Evolutionary conservation across 2,329 filamentous ascomycete genomes (phyloP), one percentile per base, ranked within the genome.

Genomic region (Chaetomium globosum): DNA sequence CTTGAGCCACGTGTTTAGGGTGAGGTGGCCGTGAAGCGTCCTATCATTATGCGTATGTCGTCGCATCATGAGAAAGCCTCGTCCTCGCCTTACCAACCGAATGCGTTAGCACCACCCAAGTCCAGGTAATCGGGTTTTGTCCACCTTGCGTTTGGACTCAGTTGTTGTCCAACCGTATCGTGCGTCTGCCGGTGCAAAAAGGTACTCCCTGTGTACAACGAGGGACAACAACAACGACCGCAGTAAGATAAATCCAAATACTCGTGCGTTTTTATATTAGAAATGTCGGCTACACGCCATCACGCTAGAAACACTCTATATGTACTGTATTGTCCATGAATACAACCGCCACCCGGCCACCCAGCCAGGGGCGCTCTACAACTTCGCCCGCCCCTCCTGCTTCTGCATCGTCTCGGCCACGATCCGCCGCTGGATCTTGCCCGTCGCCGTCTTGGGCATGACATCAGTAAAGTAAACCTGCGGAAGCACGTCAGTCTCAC

Each of bases 361-460:
- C 39, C 39, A 43, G 7, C 39, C 39, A 43, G 39, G 39, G 39
- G 39, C 39, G 39, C 16, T 59, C 66, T 83, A 87, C 70, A 87
- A 75, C 77, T 85, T 86, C 16, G 83, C 79, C 75, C 82, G 84
- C 63, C 70, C 68, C 51, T 88, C 87, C 75, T 88, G 84, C 81
- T 91, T 91, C 77, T 89, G 81, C 90, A 96, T 94, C 33, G 86
- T 86, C 77, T 94, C 91, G 16, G 91, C 91, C n/a, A 96, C 91
- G 73, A 93, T 91, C 68, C 91, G 85, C 67, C 92, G 82, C 79
- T 96, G 92, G 65, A 96, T 90, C 82, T 96, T 96, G 63, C 92
- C 92, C 6, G 92, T 96, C n/a, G 92, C 91, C 4, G 92, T 94
- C 83, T 96, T 96, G 68, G 92, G 92, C 87, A 96, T 96, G 69